Evolutionary conservation across 2,329 filamentous ascomycete species (phyloP).

Genomic region (Fusarium vanettenii): DNA sequence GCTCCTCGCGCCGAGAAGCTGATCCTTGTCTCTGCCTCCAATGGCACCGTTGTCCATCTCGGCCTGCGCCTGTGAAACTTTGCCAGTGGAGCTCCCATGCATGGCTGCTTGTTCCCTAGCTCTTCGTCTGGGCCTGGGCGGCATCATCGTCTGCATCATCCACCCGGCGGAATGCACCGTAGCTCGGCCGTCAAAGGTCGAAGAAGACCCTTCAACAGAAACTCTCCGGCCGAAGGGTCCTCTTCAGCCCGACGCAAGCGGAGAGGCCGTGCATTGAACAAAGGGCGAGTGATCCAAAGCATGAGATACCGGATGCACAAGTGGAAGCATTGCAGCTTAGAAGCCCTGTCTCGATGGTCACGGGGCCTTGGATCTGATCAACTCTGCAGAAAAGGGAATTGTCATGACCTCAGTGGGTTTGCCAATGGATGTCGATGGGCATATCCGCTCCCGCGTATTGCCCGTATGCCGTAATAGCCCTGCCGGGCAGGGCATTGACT

Average conservation of each 20-base stretch:
- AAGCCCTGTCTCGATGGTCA: background rate
- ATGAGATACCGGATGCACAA: slow-evolving; percentile 4
- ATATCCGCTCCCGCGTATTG: slow-evolving; percentile 7
- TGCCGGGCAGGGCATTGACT: background rate
- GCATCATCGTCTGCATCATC: slow-evolving; percentile 14
- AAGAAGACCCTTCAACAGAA: background rate
- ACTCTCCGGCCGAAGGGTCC: background rate
- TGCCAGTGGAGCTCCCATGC: slow-evolving; percentile 25
- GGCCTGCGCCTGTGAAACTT: slow-evolving; percentile 37
- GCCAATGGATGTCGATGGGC: background rate
- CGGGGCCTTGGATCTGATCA: background rate
- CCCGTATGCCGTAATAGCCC: slow-evolving; percentile 1
- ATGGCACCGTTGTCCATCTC: slow-evolving; percentile 25
- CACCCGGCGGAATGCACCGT: slow-evolving; percentile 5
- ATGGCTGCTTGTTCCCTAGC: background rate
- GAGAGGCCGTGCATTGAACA: background rate
- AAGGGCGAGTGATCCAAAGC: background rate
- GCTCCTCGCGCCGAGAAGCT: slow-evolving; percentile 30
- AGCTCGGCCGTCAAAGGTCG: background rate
- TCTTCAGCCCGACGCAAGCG: background rate
- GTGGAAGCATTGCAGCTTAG: background rate
- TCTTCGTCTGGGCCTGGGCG: background rate
- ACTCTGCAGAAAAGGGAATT: background rate
- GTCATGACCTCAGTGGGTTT: slow-evolving; percentile 8
- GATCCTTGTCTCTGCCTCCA: slow-evolving; percentile 22